Evolutionary conservation across 2,329 filamentous ascomycete species (phyloP), one percentile per base, ranked within the genome.

Genomic region (Colletotrichum sp.): DNA sequence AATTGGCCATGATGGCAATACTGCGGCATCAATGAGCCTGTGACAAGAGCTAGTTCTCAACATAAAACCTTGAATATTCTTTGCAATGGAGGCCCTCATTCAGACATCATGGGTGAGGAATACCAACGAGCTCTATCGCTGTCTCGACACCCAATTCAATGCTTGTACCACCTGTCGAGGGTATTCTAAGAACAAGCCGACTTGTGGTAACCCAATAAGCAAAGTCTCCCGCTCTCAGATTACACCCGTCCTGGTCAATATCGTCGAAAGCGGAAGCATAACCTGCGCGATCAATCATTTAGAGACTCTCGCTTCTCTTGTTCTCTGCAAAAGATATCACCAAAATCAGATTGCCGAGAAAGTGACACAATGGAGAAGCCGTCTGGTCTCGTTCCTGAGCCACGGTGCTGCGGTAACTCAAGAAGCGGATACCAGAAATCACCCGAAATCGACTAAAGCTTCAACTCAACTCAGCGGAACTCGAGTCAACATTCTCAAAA

Each of bases 321-420:
- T 69, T 21, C 49, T 77, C 26, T 74, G 71, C n/a, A 77, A 24
- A 52, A 69, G 55, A 9, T 32, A 18, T 3, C 74, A 73, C 26
- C 69, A 76, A 16, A 8, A 2, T 13, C 74, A 76, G 18, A 21
- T 44, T 26, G 57, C 26, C 1, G 74, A 76, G 32, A 66, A 69
- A 28, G 59, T 44, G 3, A 12, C 39, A 8, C 39, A 73, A 6
- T 73, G 69, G 74, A 18, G 34, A 9, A 15, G 13, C 32, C 64
- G 64, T 2, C 39, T 76, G 9, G 2, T 34, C 12, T 26, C 24
- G 2, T 71, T 62, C 12, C 60, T 75, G 9, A 39, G 24, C 10
- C 9, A 36, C 2, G 26, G 6, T 6, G 15, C 12, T 4, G 4
- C 6, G 6, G 26, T 1, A 15, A n/a, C n/a, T 9, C n/a, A 30